Evolutionary conservation across 1,284 basidiomycete species (phyloP), one percentile per base, ranked within the genome.

Genomic region (Takashimella tepidaria): DNA sequence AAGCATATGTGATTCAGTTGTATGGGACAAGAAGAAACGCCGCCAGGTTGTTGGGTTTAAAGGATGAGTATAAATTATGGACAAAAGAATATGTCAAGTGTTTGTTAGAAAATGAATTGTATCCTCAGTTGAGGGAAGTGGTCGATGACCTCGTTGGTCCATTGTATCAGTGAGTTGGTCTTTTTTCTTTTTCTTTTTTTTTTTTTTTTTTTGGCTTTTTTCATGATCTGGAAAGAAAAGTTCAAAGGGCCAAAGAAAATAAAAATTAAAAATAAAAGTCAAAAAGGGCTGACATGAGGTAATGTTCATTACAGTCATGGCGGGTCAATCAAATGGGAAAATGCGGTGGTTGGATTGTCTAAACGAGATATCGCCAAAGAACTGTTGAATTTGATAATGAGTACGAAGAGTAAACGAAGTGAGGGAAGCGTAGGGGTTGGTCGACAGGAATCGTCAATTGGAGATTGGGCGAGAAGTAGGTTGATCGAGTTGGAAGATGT

Each of bases 91-190:
- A 93, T 72, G 85, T 88, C 47, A 87, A 83, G 77, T 84, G 82
- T 73, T 79, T 96, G 45, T 88, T 85, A 31, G 87, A 93, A 61
- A 89, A 92, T 69, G 88, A 86, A 0, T 90, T 91, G 71, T 79
- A 83, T 57, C 85, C 79, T 25, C 89, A 91, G 67, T 91, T 85
- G 8, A 90, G 92, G 70, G 92, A 95, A 72, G 74, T 97, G 50
- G 81, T 92, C 47, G 85, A 81, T 69, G 92, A 93, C 58, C 78
- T 96, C 40, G 85, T 89, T 64, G 92, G 92, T 6, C 91, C 91
- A 0, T 76, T 91, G 45, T 92, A 88, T 73, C 86, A 84, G 88
- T 89, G 61, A 51, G 84, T 79, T 5, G 10, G 43, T 16, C 44
- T 37, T n/a, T n/a, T n/a, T n/a, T n/a, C n/a, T n/a, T n/a, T n/a